Evolutionary conservation across 441 rosid genomes (phyloP), one percentile per base, ranked within the genome.

Genomic region (Pelargonium myrrhifolium): DNA sequence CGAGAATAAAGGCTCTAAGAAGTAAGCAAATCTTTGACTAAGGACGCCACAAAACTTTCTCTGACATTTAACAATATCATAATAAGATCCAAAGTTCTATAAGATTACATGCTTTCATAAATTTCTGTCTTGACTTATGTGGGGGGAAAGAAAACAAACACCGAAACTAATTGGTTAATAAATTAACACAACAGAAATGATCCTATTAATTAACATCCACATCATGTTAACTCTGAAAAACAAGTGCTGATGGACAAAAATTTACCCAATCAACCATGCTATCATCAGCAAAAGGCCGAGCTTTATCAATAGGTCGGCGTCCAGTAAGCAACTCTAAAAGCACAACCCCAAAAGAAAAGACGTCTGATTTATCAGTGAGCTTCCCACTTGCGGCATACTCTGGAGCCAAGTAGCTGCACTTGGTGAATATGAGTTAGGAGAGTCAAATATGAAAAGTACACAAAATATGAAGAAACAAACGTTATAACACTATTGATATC

Each of bases 211-310:
- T n/a, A 49, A 49, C 15, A 14, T 17, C 18, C 55, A 49, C 15
- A 14, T 14, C 18, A 11, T 51, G 22, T 51, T 14, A 51, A 51
- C 21, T 9, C 59, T 17, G 11, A 53, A 53, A 21, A n/a, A 51
- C 7, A 51, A 20, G 22, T 51, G 7, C 9, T 51, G 75, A 60
- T 53, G 17, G 17, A 28, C 31, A 51, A 53, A 17, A 15, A 53
- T 78, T 75, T n/a, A 90, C 99, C 99, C 99, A 93, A 69, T 91
- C 99, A 37, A 93, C 96, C 77, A 93, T 84, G 82, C 99, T 89
- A 76, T 93, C 97, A 62, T 93, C 96, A 75, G 80, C 81, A 80
- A 18, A 82, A 77, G 83, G 66, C 71, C 80, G 71, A 66, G 81
- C 43, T 17, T 90, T 65, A 74, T 90, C 99, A 69, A 93, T 90